These are phyloP conservation scores for Melaleuca alternifolia DNA, from an alignment of 345 rosid species.

Conservation along the genomic window DNA sequence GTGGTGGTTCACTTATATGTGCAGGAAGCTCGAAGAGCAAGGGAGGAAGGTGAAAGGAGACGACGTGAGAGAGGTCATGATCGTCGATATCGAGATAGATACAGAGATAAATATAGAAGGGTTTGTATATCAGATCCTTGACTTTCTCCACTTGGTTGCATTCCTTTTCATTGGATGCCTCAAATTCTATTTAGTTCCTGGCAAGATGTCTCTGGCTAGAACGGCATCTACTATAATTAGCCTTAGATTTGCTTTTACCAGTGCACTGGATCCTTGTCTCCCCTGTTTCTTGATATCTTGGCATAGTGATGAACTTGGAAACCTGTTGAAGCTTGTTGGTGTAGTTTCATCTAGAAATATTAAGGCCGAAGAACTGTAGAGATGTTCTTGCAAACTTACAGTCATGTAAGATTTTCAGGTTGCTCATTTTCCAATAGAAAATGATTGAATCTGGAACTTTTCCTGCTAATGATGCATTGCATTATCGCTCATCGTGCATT, in stretches of 20 bases:
- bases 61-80: constrained; percentile 43
- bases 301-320: neutral
- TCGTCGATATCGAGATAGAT: constrained; percentile 14
- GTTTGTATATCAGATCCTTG: constrained; percentile 14
- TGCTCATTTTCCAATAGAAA: neutral
- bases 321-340: neutral
- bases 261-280: neutral
- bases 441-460: neutral
- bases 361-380: neutral
- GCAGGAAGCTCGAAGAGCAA: constrained; percentile 73
- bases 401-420: neutral
- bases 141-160: neutral
- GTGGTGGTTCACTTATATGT: neutral
- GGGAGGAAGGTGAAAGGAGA: constrained; percentile 89
- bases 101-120: constrained; percentile 32
- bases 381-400: neutral
- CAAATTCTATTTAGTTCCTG: neutral
- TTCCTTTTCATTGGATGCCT: neutral
- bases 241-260: neutral
- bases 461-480: neutral
- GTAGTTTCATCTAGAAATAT: neutral
- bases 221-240: neutral
- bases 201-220: neutral
- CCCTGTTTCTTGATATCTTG: neutral
- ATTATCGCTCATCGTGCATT: neutral